Evolutionary conservation across 2,329 filamentous ascomycete species (phyloP), one percentile per base, ranked within the genome.

Genomic region (Fusarium haematococcum): DNA sequence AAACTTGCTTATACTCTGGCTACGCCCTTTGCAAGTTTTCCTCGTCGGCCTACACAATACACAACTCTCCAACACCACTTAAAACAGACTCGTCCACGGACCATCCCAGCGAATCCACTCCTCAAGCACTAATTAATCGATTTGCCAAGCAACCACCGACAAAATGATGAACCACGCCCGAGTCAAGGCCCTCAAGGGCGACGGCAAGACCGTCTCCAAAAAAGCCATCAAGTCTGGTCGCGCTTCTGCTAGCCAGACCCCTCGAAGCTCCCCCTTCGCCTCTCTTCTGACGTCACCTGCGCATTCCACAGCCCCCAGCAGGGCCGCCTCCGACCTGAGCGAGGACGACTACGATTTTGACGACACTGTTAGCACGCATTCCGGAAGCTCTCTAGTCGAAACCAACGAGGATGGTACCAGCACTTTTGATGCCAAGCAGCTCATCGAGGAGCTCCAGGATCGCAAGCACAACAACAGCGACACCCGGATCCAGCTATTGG

Each of bases 401-500:
- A 68, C 88, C 68, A 92, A 91, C n/a, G 90, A 93, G 70, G 93
- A 94, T 74, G 91, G 91, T 39, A 85, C 92, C 35, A 87, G 88
- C 10, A 85, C 87, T 30, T 94, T 93, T 89, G 88, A 91, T 65
- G 77, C 80, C 37, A 85, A 88, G 32, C 88, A 91, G 71, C 89
- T 92, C 67, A 91, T 97, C 71, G 87, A 92, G 57, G 91, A 93
- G 75, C 89, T 97, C 32, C 87, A 92, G 64, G 87, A 89, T 71
- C 91, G 94, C 77, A 97, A 97, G 86, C 91, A 92, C 74, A 94
- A 92, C 82, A 95, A 91, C 74, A 89, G 88, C 27, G 90, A 93
- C 71, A 90, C 91, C 25, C 90, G 95, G 62, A 92, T 95, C 77
- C 79, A 82, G 25, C 77, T 81, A 13, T 65, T 84, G 10, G 78